These are phyloP conservation scores for Neofusicoccum umdonicola DNA, from an alignment of 2,329 filamentous ascomycete genomes.

Conservation along the genomic window DNA sequence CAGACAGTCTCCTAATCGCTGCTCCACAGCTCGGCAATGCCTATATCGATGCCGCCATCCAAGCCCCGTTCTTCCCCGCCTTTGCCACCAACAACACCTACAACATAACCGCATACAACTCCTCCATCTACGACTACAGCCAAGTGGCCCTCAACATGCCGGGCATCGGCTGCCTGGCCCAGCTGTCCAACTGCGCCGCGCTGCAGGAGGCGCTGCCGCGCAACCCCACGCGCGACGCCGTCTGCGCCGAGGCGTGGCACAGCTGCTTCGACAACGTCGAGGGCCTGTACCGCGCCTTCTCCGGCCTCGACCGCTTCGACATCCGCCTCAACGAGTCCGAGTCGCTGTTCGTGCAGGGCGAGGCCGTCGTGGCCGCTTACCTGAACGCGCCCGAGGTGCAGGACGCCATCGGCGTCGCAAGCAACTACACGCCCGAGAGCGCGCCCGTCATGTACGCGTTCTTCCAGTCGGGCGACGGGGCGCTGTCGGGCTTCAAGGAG, in stretches of 20 bases:
- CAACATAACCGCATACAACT: conserved; percentile 47
- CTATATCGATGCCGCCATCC: conserved; percentile 50
- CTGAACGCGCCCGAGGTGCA: conserved; percentile 60
- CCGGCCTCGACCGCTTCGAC: conserved; percentile 53
- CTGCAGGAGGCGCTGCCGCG: conserved; percentile 38
- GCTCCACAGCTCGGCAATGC: conserved; percentile 49
- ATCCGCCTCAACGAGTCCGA: conserved; percentile 51
- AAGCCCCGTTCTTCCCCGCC: conserved; percentile 47
- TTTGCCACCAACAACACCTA: conserved; percentile 58
- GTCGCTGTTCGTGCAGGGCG: conserved; percentile 53
- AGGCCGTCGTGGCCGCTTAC: conserved; percentile 42
- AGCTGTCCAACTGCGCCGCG: conserved; percentile 48
- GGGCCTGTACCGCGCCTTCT: conserved; percentile 24
- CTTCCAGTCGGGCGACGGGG: conserved; percentile 53
- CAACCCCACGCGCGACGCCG: background rate
- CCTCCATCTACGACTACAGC: conserved; percentile 45
- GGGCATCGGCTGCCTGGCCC: conserved; percentile 54
- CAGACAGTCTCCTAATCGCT: too few relatives aligned
- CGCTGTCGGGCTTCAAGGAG: conserved; percentile 57
- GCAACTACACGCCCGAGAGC: conserved; percentile 59
- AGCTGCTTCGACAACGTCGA: conserved; percentile 38
- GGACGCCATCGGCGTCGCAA: conserved; percentile 60
- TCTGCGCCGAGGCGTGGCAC: conserved; percentile 28
- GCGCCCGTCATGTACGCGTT: conserved; percentile 48
- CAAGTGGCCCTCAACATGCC: conserved; percentile 44